Percentiles rank a stretch among this genome's conserved stretches.
phyloP scores from a whole-genome alignment of 2,329 filamentous ascomycete species.

The Penicillium italicum region DNA sequence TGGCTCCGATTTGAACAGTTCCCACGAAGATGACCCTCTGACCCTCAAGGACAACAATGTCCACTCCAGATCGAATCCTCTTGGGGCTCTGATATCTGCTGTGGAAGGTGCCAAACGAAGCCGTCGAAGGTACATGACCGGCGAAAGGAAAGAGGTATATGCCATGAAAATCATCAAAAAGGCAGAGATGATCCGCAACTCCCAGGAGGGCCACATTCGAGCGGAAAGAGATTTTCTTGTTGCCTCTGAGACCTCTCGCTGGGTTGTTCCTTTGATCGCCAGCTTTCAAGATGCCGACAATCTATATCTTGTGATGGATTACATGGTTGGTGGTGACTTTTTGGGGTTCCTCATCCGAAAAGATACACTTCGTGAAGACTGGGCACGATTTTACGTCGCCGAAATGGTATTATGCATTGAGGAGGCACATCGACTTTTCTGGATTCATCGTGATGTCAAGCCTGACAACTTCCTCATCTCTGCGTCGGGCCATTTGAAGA shows the following conservation, averaged over 20 bases:
- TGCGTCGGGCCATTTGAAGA: slow-evolving; percentile 83
- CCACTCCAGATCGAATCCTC: not conserved
- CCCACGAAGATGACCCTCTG: slow-evolving; percentile 12
- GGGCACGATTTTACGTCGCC: slow-evolving; percentile 82
- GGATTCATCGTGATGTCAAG: slow-evolving; percentile 95
- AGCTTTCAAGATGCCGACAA: slow-evolving; percentile 84
- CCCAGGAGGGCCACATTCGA: slow-evolving; percentile 86
- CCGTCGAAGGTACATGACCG: slow-evolving; percentile 31
- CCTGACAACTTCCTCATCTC: slow-evolving; percentile 96
- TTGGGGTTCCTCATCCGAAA: slow-evolving; percentile 80
- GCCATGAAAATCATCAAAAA: slow-evolving; percentile 98
- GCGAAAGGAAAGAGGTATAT: slow-evolving; percentile 61
- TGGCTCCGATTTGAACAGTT: not conserved
- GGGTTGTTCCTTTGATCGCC: slow-evolving; percentile 82
- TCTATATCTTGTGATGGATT: slow-evolving; percentile 95
- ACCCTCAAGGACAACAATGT: not conserved
- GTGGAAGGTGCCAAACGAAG: slow-evolving; percentile 21
- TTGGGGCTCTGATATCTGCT: slow-evolving; percentile 11
- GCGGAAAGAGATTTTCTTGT: slow-evolving; percentile 92
- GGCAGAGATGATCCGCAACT: slow-evolving; percentile 83
- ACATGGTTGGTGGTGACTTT: slow-evolving; percentile 96
- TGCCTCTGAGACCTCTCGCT: slow-evolving; percentile 78
- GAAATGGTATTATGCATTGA: slow-evolving; percentile 97
- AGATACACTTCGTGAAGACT: slow-evolving; percentile 72
- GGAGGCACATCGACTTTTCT: slow-evolving; percentile 79